Percentiles rank a stretch among this genome's conserved stretches.
Conservation (phyloP, 192 early-diverging fungal genomes). For the Oehlia diaphana region DNA sequence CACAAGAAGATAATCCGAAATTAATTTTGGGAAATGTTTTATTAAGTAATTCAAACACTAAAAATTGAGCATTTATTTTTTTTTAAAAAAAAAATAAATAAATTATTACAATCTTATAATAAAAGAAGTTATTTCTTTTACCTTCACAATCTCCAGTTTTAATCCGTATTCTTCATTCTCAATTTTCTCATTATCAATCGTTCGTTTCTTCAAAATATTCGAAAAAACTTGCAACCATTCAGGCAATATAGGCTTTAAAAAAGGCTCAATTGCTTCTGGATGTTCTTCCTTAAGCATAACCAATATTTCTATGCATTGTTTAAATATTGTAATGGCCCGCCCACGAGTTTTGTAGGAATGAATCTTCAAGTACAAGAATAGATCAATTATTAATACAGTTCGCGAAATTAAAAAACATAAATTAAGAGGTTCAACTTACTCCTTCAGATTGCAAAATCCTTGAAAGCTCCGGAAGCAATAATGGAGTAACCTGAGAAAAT, state of each 20-base stretch:
- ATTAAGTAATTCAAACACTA: conserved; percentile 63
- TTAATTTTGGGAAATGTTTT: conserved; percentile 63
- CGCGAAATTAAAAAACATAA: not conserved
- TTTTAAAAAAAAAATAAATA: not conserved
- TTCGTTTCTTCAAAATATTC: conserved; percentile 59
- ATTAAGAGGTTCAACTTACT: conserved; percentile 24
- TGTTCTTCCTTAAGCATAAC: conserved; percentile 77
- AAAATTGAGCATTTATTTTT: not conserved
- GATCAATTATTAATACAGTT: not conserved
- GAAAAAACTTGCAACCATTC: conserved; percentile 78
- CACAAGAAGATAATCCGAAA: conserved; percentile 46
- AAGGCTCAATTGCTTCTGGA: conserved; percentile 65
- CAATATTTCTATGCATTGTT: conserved; percentile 83
- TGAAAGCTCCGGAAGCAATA: conserved; percentile 81
- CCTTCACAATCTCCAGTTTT: conserved; percentile 74
- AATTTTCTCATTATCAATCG: conserved; percentile 40
- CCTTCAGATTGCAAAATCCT: conserved; percentile 69
- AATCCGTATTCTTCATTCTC: conserved; percentile 62
- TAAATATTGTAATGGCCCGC: conserved; percentile 79
- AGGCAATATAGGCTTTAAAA: conserved; percentile 70
- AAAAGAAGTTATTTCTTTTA: conserved; percentile 28
- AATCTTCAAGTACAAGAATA: conserved; percentile 35
- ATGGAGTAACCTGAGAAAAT: conserved; percentile 77
- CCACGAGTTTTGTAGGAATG: conserved; percentile 69
- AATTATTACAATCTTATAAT: not conserved